These are phyloP conservation scores for Thermothielavioides terrestris DNA, from an alignment of 495 filamentous ascomycete genomes.

Conservation along the genomic window DNA sequence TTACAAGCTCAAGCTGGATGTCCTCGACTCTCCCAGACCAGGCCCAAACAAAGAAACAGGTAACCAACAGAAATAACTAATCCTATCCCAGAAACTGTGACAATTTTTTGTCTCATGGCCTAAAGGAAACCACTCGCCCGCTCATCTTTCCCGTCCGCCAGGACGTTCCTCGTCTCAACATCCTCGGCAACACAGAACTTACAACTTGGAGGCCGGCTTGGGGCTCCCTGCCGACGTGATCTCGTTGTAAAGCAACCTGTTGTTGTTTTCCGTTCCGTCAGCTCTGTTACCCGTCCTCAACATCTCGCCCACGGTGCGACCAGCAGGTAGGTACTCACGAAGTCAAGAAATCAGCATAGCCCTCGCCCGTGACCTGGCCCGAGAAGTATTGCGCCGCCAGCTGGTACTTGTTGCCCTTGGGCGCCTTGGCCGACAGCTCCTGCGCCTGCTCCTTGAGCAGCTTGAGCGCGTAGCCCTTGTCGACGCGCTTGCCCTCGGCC, in stretches of 20 bases:
- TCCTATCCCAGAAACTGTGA: background rate
- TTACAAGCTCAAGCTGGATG: too few relatives aligned
- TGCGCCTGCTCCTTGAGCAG: slow-evolving; percentile 84
- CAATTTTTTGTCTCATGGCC: too few relatives aligned
- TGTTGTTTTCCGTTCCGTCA: background rate
- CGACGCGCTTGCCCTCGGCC: slow-evolving; percentile 83
- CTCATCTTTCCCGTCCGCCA: too few relatives aligned
- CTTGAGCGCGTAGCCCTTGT: slow-evolving; percentile 81
- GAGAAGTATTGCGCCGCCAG: slow-evolving; percentile 90
- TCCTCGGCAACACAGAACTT: slow-evolving; percentile 15
- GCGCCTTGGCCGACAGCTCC: slow-evolving; percentile 60
- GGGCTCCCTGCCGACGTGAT: slow-evolving; percentile 74
- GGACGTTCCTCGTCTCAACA: too few relatives aligned
- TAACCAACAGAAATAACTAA: background rate
- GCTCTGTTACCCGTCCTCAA: background rate
- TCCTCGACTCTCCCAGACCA: too few relatives aligned
- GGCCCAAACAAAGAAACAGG: too few relatives aligned
- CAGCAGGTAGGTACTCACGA: slow-evolving; percentile 42
- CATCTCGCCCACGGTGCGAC: background rate
- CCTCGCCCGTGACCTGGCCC: slow-evolving; percentile 88
- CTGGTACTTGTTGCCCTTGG: slow-evolving; percentile 85
- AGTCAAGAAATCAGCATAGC: slow-evolving; percentile 96
- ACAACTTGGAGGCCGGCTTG: slow-evolving; percentile 70
- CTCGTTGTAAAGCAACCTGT: slow-evolving; percentile 84
- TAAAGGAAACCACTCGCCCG: too few relatives aligned